Base-by-base conservation (phyloP, 2,329 filamentous ascomycete genomes). In the Trichoderma koningiopsis region DNA sequence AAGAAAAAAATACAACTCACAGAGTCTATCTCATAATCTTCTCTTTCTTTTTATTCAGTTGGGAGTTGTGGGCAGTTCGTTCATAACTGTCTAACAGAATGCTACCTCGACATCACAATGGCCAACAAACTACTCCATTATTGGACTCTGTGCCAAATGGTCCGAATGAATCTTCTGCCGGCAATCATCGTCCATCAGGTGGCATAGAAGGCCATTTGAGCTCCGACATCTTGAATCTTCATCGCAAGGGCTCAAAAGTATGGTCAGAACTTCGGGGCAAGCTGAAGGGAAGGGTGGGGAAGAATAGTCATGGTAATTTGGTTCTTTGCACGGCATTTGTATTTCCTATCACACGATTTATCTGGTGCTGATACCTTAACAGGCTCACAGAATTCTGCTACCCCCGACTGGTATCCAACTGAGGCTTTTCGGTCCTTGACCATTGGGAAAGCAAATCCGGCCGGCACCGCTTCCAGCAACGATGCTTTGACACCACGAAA, bases 191-290 rank as follows among this genome's bases (percentile, higher is more conserved):
- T 7, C 58, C 62, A 24, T 56, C 66, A 4, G 58, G 62, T 2
- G 71, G 61, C 8, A 69, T 16, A 24, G 73, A 71, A 5, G 62
- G 65, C 19, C 33, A 70, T 13, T 60, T 62, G 10, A 68, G 60
- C 6, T 67, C 70, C 5, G 70, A 72, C 49, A 66, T 55, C 1
- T 35, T 74, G 27, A 79, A 74, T 60, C 68, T 75, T n/a, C 75
- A 74, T 40, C 74, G 73, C 24, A 74, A 73, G 7, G 73, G 76
- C 40, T 76, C 78, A 13, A 77, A 72, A 40, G 77, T 79, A 5
- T 79, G 79, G 77, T 77, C 76, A 7, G 79, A 80, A 2, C 76
- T 81, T 10, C 47, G 61, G 4, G 31, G 61, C 40, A 29, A 64
- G 55, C 47, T 49, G 47, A 49, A 24, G 47, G 47, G n/a, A 13